These are phyloP conservation scores for Volvariella surrecta DNA, from an alignment of 1,284 basidiomycete species.

Conservation along the genomic window DNA sequence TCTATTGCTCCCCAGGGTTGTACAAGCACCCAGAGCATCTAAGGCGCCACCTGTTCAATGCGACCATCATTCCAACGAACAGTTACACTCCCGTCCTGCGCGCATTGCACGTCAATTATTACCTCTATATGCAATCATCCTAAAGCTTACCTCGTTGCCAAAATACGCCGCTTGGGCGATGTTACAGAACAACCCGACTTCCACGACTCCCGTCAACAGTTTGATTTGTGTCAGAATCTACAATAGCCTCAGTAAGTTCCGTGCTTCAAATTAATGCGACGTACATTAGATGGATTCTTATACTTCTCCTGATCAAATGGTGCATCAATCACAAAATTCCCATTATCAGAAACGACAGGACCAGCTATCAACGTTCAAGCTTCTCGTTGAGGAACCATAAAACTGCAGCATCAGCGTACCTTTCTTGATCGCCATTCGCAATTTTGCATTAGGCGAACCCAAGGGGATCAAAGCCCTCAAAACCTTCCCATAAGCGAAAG, in stretches of 20 bases:
- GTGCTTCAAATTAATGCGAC: conserved; percentile 14
- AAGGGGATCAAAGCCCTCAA: conserved; percentile 59
- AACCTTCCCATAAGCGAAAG: conserved; percentile 91
- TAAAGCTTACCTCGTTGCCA: conserved; percentile 76
- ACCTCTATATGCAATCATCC: no score
- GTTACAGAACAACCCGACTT: conserved; percentile 92
- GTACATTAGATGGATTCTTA: conserved; percentile 60
- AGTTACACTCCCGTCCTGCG: conserved; percentile 48
- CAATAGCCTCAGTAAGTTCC: conserved; percentile 1
- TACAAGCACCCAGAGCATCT: no score
- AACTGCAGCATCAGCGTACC: conserved; percentile 18
- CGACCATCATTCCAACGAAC: conserved; percentile 40
- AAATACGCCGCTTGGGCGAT: conserved; percentile 98
- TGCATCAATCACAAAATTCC: conserved; percentile 92
- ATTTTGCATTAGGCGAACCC: conserved; percentile 53
- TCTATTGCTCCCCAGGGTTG: no score
- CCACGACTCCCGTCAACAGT: conserved; percentile 92
- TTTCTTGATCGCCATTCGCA: conserved; percentile 82
- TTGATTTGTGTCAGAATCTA: conserved; percentile 73
- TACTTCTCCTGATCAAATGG: conserved; percentile 71
- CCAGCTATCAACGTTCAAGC: conserved; percentile 44
- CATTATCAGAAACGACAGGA: conserved; percentile 94
- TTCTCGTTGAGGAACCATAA: conserved; percentile 3
- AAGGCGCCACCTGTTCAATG: conserved; percentile 26
- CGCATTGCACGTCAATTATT: conserved; percentile 1